phyloP scores from a whole-genome alignment of 2,329 filamentous ascomycete species.

The Ophiostoma novo-ulmi region DNA sequence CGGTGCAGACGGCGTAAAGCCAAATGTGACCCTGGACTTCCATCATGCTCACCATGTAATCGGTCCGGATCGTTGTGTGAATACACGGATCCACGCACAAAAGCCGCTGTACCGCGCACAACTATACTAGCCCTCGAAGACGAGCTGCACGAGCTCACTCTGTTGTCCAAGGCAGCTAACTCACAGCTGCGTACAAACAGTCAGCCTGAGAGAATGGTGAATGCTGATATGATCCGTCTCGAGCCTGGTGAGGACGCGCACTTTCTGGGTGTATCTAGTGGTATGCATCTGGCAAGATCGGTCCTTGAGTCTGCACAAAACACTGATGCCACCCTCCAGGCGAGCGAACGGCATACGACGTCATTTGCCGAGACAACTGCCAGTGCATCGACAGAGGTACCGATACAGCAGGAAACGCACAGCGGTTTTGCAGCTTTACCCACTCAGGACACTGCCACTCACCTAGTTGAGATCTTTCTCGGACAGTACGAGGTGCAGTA shows the following conservation, averaged over 20 bases:
- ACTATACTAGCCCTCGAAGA: background rate
- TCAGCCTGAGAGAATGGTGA: background rate
- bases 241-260: conserved; percentile 25
- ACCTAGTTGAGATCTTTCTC: conserved; percentile 29
- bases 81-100: conserved; percentile 28
- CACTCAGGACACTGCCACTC: conserved; percentile 26
- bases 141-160: background rate
- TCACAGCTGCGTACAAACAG: background rate
- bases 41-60: conserved; percentile 25
- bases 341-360: background rate
- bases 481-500: conserved; percentile 30
- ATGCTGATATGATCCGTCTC: conserved; percentile 22
- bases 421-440: conserved; percentile 19
- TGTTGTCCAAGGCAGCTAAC: background rate
- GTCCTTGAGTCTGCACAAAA: conserved; percentile 24
- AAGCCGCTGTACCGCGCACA: conserved; percentile 21
- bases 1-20: conserved; percentile 21
- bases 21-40: conserved; percentile 21
- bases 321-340: conserved; percentile 19
- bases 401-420: background rate
- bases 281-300: conserved; percentile 25
- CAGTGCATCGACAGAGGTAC: background rate
- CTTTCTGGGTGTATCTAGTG: conserved; percentile 25
- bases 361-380: background rate
- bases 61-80: conserved; percentile 27